Conservation (phyloP, 805 yeast species). For the Candida anglica region DNA sequence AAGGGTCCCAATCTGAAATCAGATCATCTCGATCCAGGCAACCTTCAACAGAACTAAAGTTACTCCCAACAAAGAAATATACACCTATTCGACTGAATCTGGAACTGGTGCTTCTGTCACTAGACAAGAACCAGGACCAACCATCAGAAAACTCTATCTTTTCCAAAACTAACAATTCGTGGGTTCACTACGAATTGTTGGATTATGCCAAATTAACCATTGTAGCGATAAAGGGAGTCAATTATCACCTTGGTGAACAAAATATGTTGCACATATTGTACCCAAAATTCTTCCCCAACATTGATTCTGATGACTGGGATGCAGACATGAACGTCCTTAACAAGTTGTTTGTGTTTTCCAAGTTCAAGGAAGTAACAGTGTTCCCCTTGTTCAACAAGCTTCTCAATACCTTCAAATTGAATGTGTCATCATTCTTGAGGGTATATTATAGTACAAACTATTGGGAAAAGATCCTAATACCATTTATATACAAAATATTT, state of each 20-base stretch:
- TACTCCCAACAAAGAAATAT: neutral
- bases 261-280: constrained; percentile 40
- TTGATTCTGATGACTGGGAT: constrained; percentile 38
- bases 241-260: constrained; percentile 35
- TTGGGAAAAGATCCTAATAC: constrained; percentile 26
- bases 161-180: constrained; percentile 22
- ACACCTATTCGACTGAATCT: too few relatives aligned
- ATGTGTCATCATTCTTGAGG: constrained; percentile 23
- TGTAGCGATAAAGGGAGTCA: constrained; percentile 37
- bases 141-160: constrained; percentile 13
- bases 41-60: too few relatives aligned
- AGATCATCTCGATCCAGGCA: too few relatives aligned
- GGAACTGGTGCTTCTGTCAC: too few relatives aligned
- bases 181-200: constrained; percentile 33
- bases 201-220: constrained; percentile 36
- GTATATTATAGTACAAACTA: constrained; percentile 17
- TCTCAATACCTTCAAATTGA: constrained; percentile 13
- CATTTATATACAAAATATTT: constrained; percentile 24
- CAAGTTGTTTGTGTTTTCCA: constrained; percentile 9
- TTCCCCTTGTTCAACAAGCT: constrained; percentile 16
- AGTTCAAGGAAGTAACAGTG: constrained; percentile 1
- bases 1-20: neutral
- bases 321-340: constrained; percentile 17
- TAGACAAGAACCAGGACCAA: too few relatives aligned
- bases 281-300: constrained; percentile 41